Evolutionary conservation across 345 rosid species (phyloP).

Genomic region (Corchorus capsularis): DNA sequence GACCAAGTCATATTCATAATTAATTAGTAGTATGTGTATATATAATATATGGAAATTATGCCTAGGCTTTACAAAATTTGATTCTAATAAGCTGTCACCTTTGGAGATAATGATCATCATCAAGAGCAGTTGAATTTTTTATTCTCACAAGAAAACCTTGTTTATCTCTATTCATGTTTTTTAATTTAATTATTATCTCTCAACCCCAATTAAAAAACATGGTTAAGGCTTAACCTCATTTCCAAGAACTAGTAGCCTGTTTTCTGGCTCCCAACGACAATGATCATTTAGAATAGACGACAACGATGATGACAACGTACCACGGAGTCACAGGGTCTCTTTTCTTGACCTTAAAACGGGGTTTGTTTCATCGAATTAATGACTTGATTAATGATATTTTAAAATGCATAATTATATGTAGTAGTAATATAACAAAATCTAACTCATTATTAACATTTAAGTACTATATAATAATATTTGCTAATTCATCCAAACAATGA

Average conservation of each 20-base stretch:
- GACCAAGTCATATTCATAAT: slow-evolving; percentile 10
- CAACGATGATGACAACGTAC: slow-evolving; percentile 30
- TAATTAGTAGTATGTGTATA: neutral
- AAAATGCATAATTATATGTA: neutral
- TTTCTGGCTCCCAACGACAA: neutral
- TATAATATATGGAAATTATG: slow-evolving; percentile 13
- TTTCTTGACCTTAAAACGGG: neutral
- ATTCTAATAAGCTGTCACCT: slow-evolving; percentile 27
- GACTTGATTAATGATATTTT: neutral
- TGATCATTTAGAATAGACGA: slow-evolving; percentile 14
- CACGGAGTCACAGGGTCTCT: slow-evolving; percentile 7
- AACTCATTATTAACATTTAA: neutral
- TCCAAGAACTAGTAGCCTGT: slow-evolving; percentile 17
- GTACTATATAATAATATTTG: neutral
- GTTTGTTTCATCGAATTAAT: neutral
- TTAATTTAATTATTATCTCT: neutral
- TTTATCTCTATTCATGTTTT: neutral
- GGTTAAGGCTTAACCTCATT: slow-evolving; percentile 16
- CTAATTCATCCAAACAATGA: neutral
- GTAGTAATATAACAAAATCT: neutral
- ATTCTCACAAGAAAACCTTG: slow-evolving; percentile 25
- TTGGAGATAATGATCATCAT: slow-evolving; percentile 10
- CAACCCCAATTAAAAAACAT: neutral
- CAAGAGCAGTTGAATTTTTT: slow-evolving; percentile 26
- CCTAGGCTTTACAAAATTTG: neutral